phyloP scores from a whole-genome alignment of 2,329 filamentous ascomycete species.

The Microsporum ferrugineum region DNA sequence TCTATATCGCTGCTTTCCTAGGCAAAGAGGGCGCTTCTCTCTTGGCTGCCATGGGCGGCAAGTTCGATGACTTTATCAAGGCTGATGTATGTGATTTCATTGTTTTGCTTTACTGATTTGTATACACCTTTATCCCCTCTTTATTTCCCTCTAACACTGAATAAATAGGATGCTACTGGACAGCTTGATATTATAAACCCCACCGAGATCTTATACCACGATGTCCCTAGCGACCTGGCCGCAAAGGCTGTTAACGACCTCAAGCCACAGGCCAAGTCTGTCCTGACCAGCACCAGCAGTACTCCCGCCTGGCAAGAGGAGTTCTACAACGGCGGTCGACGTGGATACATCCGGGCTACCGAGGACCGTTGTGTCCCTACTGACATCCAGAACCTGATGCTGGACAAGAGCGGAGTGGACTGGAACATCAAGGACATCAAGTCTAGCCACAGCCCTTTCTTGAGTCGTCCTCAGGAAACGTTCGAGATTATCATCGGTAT shows the following conservation, averaged over 20 bases:
- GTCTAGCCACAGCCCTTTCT: conserved; percentile 9
- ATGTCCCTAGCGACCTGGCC: conserved; percentile 2
- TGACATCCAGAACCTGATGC: conserved; percentile 5
- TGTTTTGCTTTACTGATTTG: background rate
- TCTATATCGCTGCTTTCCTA: conserved; percentile 9
- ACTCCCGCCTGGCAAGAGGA: conserved; percentile 7
- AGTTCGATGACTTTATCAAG: conserved; percentile 1
- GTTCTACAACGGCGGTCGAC: conserved; percentile 7
- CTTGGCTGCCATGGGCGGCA: background rate
- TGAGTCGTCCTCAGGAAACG: conserved; percentile 9
- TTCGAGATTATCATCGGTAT: conserved; percentile 3
- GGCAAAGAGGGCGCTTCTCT: conserved; percentile 1
- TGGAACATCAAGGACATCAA: conserved; percentile 5
- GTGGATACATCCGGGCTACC: conserved; percentile 5
- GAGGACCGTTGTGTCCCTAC: conserved; percentile 5
- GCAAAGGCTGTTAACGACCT: conserved; percentile 2
- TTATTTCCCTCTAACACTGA: background rate
- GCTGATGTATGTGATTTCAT: background rate
- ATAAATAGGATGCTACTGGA: conserved; percentile 7
- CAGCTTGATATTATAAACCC: conserved; percentile 1
- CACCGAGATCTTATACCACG: conserved; percentile 7
- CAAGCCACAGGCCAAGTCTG: background rate
- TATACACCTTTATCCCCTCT: background rate
- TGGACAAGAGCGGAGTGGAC: conserved; percentile 6
- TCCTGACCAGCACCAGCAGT: background rate